Evolutionary conservation across 257 asterid genomes (phyloP).

Genomic region (Solanum boliviense): DNA sequence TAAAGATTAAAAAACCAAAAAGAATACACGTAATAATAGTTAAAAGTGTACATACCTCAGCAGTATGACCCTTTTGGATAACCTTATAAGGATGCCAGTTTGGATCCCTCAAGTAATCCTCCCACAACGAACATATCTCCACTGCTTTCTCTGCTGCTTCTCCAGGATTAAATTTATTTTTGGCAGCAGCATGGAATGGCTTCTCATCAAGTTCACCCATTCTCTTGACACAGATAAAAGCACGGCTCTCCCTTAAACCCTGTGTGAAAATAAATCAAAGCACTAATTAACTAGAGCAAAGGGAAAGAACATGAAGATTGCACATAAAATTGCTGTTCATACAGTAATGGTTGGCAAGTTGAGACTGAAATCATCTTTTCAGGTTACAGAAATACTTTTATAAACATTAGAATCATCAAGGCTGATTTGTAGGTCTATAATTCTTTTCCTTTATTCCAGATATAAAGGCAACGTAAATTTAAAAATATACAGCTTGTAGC

Average conservation of each 20-base stretch:
- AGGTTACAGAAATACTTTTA: neutral
- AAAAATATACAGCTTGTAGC: neutral
- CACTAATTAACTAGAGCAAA: neutral
- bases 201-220: constrained; percentile 15
- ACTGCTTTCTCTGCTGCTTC: constrained; percentile 5
- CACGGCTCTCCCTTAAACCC: neutral
- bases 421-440: neutral
- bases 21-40: neutral
- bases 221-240: constrained; percentile 14
- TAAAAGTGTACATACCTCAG: neutral
- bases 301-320: neutral
- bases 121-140: constrained; percentile 11
- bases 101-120: constrained; percentile 6
- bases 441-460: neutral
- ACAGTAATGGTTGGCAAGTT: neutral
- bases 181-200: constrained; percentile 5
- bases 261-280: neutral
- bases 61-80: neutral
- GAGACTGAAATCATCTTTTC: neutral
- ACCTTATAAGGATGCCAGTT: constrained; percentile 14
- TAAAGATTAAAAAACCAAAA: neutral
- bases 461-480: neutral
- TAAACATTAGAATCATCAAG: neutral
- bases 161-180: neutral
- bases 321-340: neutral